These are phyloP conservation scores for Aspergillus sp. DNA, from an alignment of 2,329 filamentous ascomycete species.

Conservation along the genomic window DNA sequence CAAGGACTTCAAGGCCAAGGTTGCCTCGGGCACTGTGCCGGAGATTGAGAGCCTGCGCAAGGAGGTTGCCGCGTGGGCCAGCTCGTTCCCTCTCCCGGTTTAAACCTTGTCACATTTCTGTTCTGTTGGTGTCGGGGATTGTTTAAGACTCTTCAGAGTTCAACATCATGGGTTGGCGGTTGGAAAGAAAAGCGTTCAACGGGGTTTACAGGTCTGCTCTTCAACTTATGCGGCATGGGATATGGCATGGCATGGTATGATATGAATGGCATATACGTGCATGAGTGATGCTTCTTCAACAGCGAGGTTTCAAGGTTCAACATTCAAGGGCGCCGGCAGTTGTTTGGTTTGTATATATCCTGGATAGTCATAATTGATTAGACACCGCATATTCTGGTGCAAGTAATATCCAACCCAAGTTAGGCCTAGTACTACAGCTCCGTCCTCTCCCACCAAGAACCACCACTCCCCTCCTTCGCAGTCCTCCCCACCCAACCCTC, in stretches of 20 bases:
- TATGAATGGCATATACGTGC: slow-evolving; percentile 14
- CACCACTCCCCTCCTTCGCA: not conserved
- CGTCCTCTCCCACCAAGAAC: slow-evolving; percentile 2
- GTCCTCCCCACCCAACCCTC: slow-evolving; percentile 40
- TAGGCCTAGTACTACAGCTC: too few species aligned
- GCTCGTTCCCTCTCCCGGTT: slow-evolving; percentile 77
- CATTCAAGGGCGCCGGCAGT: not conserved
- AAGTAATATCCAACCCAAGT: too few species aligned
- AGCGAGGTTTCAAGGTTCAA: slow-evolving; percentile 8
- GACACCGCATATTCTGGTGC: too few species aligned
- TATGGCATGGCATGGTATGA: slow-evolving; percentile 20
- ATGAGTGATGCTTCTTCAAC: slow-evolving; percentile 15
- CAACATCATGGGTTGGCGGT: slow-evolving; percentile 28
- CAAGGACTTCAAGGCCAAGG: slow-evolving; percentile 98
- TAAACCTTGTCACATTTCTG: slow-evolving; percentile 19
- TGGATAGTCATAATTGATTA: too few species aligned
- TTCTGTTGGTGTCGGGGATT: slow-evolving; percentile 5
- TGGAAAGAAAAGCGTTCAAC: slow-evolving; percentile 18
- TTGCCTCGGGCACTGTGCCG: slow-evolving; percentile 63
- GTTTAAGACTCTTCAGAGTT: slow-evolving; percentile 16
- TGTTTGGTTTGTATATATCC: not conserved
- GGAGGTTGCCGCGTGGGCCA: slow-evolving; percentile 83
- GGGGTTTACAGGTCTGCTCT: slow-evolving; percentile 33
- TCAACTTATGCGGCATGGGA: slow-evolving; percentile 29
- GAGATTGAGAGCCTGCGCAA: slow-evolving; percentile 79